A percentile compares a stretch with the other conserved stretches of the same genome.
Conservation (phyloP, 257 asterid genomes). For the Petunia axillaris region DNA sequence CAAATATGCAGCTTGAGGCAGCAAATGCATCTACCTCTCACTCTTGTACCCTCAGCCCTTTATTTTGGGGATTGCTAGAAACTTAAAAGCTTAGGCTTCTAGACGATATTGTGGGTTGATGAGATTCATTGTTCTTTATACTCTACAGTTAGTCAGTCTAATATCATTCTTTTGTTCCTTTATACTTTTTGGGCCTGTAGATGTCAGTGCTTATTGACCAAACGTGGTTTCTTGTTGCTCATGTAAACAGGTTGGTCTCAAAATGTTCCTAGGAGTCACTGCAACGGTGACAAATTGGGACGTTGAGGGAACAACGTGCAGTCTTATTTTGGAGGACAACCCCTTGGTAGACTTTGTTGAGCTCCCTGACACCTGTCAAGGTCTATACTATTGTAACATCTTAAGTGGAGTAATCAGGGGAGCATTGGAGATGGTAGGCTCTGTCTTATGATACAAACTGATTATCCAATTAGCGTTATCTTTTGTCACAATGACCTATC, state of each 20-base stretch:
- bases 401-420: conserved; percentile 93
- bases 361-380: conserved; percentile 97
- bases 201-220: neutral
- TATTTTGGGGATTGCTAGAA: neutral
- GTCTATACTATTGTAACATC: conserved; percentile 89
- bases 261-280: conserved; percentile 85
- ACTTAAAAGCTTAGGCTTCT: neutral
- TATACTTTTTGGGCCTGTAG: neutral
- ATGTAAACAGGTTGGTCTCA: conserved; percentile 70
- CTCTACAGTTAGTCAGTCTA: neutral
- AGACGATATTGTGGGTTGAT: conserved; percentile 1
- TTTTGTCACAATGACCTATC: conserved; percentile 16
- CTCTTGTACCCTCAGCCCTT: too few relatives aligned
- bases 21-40: too few relatives aligned
- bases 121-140: conserved; percentile 13
- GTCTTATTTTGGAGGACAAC: conserved; percentile 87
- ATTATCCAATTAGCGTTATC: neutral
- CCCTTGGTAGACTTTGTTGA: conserved; percentile 96
- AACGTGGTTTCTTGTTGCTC: conserved; percentile 10
- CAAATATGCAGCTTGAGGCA: too few relatives aligned
- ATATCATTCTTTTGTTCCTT: neutral
- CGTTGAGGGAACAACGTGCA: conserved; percentile 91
- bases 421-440: conserved; percentile 94
- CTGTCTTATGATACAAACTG: conserved; percentile 43
- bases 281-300: conserved; percentile 85